Conservation (phyloP, 2,329 filamentous ascomycete genomes). For the Fusarium sp. region DNA sequence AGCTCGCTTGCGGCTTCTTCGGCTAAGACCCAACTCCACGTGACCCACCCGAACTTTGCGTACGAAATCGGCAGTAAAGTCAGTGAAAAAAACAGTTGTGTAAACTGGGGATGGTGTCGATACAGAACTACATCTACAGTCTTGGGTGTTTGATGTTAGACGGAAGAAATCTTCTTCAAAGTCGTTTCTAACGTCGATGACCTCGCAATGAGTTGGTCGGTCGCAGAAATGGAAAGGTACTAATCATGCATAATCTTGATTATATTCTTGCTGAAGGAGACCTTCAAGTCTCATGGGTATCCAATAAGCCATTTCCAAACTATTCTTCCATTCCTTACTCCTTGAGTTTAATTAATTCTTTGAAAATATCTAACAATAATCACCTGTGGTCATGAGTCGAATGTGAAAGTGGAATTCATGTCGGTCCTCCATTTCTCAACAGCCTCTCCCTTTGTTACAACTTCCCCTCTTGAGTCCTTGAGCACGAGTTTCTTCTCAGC, state of each 20-base stretch:
- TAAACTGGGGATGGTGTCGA: too few relatives aligned
- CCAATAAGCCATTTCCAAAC: not conserved
- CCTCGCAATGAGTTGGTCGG: not conserved
- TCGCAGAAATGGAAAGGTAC: not conserved
- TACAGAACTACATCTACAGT: too few relatives aligned
- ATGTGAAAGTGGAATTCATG: not conserved
- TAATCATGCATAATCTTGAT: not conserved
- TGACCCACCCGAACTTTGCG: too few relatives aligned
- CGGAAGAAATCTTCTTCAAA: too few relatives aligned
- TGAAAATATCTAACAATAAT: not conserved
- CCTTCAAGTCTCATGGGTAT: conserved; percentile 18
- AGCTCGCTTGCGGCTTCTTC: too few relatives aligned
- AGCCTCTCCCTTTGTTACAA: conserved; percentile 1
- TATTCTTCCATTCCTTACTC: not conserved
- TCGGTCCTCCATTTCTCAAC: conserved; percentile 19
- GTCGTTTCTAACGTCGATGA: too few relatives aligned
- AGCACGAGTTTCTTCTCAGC: conserved; percentile 39
- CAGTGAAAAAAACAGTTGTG: too few relatives aligned
- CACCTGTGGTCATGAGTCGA: not conserved
- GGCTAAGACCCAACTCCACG: too few relatives aligned
- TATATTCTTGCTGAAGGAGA: not conserved
- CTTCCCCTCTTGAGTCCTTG: conserved; percentile 24
- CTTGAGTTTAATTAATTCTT: not conserved
- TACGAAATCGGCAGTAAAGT: too few relatives aligned
- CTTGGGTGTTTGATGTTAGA: too few relatives aligned